A percentile compares a stretch with the other conserved stretches of the same genome.
Conservation (phyloP, 495 filamentous ascomycete species). For the Hapsidospora chrysogenum region DNA sequence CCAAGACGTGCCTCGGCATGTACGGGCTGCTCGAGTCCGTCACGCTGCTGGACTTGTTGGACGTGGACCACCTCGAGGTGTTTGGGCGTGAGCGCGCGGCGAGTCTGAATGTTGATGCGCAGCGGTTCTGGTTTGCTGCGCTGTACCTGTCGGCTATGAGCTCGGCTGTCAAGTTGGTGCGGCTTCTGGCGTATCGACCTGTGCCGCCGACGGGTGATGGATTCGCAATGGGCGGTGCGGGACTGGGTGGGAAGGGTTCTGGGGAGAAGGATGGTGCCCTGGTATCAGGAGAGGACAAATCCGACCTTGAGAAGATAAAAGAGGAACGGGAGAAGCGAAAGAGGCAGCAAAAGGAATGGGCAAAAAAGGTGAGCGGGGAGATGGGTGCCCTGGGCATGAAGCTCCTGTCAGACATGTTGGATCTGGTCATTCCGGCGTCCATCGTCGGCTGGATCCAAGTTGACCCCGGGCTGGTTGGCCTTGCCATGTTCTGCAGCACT, state of each 20-base stretch:
- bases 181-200: constrained; percentile 7
- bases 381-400: constrained; percentile 10
- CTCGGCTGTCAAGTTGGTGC: constrained; percentile 4
- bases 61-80: constrained; percentile 25
- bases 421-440: constrained; percentile 36
- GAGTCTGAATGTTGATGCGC: constrained; percentile 29
- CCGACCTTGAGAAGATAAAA: background rate
- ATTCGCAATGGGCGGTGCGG: constrained; percentile 4
- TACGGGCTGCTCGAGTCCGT: constrained; percentile 29
- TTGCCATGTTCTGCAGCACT: constrained; percentile 40
- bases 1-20: constrained; percentile 25
- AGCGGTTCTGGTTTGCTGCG: constrained; percentile 49
- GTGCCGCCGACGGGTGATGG: constrained; percentile 2
- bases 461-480: constrained; percentile 25
- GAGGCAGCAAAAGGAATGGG: constrained; percentile 4
- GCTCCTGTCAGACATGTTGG: constrained; percentile 35
- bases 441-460: constrained; percentile 37
- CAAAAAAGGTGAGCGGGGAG: background rate
- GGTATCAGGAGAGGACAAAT: too few species aligned
- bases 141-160: constrained; percentile 18
- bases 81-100: constrained; percentile 13
- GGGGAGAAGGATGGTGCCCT: background rate
- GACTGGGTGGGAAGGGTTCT: constrained; percentile 2
- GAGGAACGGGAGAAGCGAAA: constrained; percentile 4
- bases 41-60: constrained; percentile 24